A percentile compares a stretch with the other conserved stretches of the same genome.
These are phyloP conservation scores for Euphorbia celastroides DNA, from an alignment of 441 rosid species.

Conservation along the genomic window DNA sequence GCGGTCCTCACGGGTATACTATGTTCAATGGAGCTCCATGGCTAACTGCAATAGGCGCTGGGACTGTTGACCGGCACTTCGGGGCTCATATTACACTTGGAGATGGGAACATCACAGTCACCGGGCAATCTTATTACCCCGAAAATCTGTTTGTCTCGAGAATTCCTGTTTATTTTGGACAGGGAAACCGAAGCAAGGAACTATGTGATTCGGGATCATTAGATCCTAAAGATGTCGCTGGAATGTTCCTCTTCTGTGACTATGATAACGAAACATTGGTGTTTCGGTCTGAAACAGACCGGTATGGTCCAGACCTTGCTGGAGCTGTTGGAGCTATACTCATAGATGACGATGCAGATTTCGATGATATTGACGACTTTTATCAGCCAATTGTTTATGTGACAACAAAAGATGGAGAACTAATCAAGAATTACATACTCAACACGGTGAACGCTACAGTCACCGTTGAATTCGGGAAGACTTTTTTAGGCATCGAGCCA, in stretches of 20 bases:
- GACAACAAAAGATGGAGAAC: constrained; percentile 21
- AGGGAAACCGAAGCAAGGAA: constrained; percentile 41
- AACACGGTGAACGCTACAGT: constrained; percentile 23
- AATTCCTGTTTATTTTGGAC: constrained; percentile 38
- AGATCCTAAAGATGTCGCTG: constrained; percentile 31
- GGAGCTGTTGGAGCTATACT: constrained; percentile 37
- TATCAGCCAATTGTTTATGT: constrained; percentile 27
- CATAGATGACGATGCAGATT: constrained; percentile 19
- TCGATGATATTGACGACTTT: constrained; percentile 16
- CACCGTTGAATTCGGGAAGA: constrained; percentile 31
- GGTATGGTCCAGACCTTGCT: constrained; percentile 14
- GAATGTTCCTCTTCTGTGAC: constrained; percentile 47
- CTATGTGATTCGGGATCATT: constrained; percentile 27
- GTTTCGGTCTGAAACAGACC: constrained; percentile 11
- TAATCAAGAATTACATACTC: constrained; percentile 30
- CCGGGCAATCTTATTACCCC: constrained; percentile 36
- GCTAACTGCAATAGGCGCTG: constrained; percentile 60
- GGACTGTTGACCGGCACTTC: constrained; percentile 52
- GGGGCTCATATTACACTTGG: constrained; percentile 53
- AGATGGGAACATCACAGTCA: constrained; percentile 31
- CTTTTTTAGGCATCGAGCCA: constrained; percentile 26
- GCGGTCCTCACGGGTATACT: constrained; percentile 63
- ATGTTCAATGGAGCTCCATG: constrained; percentile 68
- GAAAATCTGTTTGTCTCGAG: constrained; percentile 29
- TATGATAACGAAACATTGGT: constrained; percentile 13